These are phyloP conservation scores for Linum usitatissimum DNA, from an alignment of 345 rosid genomes.

Conservation along the genomic window DNA sequence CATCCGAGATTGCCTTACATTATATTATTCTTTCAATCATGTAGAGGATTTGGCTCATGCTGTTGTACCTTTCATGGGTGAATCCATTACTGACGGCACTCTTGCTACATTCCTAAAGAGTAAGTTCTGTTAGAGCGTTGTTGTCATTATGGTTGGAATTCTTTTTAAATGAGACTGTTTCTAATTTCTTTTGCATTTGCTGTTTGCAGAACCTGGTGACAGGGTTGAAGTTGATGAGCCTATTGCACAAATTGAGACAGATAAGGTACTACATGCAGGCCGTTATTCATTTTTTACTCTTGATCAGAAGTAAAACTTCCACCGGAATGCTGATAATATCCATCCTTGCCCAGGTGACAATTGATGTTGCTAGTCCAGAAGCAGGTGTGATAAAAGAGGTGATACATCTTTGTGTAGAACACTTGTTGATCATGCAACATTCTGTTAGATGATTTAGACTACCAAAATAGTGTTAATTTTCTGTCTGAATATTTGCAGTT, in stretches of 20 bases:
- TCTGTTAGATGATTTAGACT: neutral
- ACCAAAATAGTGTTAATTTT: neutral
- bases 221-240: constrained; percentile 76
- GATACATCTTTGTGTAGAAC: constrained; percentile 1
- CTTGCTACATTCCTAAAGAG: constrained; percentile 58
- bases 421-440: neutral
- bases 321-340: neutral
- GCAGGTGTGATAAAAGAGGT: constrained; percentile 78
- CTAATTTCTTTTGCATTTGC: neutral
- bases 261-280: constrained; percentile 43
- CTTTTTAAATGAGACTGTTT: neutral
- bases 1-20: neutral
- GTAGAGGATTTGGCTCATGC: constrained; percentile 58
- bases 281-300: neutral
- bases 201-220: constrained; percentile 76
- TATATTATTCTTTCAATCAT: neutral
- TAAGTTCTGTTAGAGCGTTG: constrained; percentile 20
- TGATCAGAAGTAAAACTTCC: neutral
- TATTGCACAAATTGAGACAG: constrained; percentile 96
- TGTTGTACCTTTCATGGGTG: constrained; percentile 84
- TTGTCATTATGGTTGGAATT: neutral
- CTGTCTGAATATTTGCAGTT: constrained; percentile 32
- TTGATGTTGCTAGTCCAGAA: constrained; percentile 77
- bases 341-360: constrained; percentile 44
- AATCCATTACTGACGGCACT: constrained; percentile 83